Conservation (phyloP, 2,329 filamentous ascomycete species). For the Macrophomina tecta region DNA sequence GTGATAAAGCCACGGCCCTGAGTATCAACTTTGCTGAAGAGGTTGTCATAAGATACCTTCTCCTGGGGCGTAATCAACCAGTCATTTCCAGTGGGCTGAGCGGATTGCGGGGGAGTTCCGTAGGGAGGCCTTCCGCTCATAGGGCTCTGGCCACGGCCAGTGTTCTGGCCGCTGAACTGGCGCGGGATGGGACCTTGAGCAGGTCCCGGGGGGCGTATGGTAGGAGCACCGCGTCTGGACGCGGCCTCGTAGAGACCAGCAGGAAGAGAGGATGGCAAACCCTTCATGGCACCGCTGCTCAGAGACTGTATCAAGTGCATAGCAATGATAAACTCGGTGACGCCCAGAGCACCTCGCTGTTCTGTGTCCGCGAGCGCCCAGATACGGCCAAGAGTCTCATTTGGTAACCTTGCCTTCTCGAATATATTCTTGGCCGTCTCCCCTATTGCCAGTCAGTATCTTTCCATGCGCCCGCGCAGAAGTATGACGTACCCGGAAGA, state of each 20-base stretch:
- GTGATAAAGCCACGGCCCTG: constrained; percentile 81
- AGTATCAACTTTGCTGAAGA: constrained; percentile 85
- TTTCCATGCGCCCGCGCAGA: background rate
- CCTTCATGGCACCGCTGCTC: constrained; percentile 81
- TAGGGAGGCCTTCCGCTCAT: constrained; percentile 58
- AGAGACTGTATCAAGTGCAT: constrained; percentile 96
- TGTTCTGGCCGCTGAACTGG: constrained; percentile 74
- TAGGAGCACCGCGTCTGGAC: constrained; percentile 64
- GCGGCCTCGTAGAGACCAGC: constrained; percentile 90
- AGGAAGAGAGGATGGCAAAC: constrained; percentile 79
- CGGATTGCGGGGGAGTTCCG: constrained; percentile 54
- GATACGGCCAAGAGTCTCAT: constrained; percentile 89
- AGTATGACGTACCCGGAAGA: constrained; percentile 63
- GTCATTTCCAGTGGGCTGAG: constrained; percentile 65
- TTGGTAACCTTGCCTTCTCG: constrained; percentile 87
- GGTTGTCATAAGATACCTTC: constrained; percentile 84
- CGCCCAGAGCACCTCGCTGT: constrained; percentile 83
- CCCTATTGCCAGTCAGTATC: constrained; percentile 54
- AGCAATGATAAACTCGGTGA: constrained; percentile 94
- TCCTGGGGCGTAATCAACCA: constrained; percentile 86
- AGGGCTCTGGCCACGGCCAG: constrained; percentile 62
- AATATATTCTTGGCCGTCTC: constrained; percentile 94
- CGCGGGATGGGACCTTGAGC: constrained; percentile 72
- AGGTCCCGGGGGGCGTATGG: constrained; percentile 52
- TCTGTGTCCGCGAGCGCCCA: constrained; percentile 96